A percentile compares a stretch with the other conserved stretches of the same genome.
phyloP scores from a whole-genome alignment of 306 rosid genomes.

The Amphicarpaea edgeworthii region DNA sequence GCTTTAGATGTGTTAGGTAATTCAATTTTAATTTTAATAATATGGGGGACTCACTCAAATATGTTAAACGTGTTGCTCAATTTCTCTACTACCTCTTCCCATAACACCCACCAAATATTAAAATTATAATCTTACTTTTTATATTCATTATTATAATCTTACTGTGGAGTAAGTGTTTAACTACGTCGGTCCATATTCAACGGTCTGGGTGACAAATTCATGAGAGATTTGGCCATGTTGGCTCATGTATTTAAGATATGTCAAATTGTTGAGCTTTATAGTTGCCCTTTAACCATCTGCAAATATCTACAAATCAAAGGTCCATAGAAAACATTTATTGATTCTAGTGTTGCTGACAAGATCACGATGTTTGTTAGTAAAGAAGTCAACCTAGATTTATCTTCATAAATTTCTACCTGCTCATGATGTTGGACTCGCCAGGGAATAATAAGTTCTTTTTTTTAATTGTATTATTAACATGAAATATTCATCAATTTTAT shows the following conservation, averaged over 20 bases:
- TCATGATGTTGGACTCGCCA: neutral
- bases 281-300: neutral
- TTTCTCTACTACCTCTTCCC: neutral
- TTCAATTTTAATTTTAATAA: no score
- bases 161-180: slow-evolving; percentile 13
- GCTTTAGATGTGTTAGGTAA: slow-evolving; percentile 40
- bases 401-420: slow-evolving; percentile 24
- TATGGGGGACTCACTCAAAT: neutral
- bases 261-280: neutral
- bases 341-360: slow-evolving; percentile 35
- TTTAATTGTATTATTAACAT: no score
- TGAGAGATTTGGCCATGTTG: slow-evolving; percentile 21
- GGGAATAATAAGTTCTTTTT: slow-evolving; percentile 24
- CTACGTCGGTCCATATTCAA: slow-evolving; percentile 23
- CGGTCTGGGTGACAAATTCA: slow-evolving; percentile 12
- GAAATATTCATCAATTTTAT: no score
- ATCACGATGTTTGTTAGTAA: slow-evolving; percentile 10
- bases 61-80: slow-evolving; percentile 2
- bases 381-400: slow-evolving; percentile 17
- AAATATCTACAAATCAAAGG: neutral
- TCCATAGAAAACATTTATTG: neutral
- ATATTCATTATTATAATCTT: slow-evolving; percentile 7
- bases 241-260: neutral
- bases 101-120: slow-evolving; percentile 19
- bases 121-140: neutral